Conservation (phyloP, 176 grass and related monocot genomes). For the Cymbopogon citratus region DNA sequence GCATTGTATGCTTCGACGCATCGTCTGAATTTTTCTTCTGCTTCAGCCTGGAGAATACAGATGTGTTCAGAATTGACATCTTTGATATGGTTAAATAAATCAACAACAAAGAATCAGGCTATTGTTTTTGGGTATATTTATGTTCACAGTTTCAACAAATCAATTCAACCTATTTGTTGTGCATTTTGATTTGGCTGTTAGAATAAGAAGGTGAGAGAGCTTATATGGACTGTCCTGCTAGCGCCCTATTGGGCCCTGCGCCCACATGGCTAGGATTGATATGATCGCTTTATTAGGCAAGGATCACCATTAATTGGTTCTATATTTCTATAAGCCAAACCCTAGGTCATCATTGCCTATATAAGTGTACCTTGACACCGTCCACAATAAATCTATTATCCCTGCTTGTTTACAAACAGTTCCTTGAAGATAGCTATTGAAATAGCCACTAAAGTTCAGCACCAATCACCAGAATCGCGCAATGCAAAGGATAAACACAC, state of each 20-base stretch:
- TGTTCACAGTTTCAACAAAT: neutral
- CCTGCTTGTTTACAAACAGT: neutral
- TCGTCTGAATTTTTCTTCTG: constrained; percentile 73
- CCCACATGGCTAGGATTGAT: neutral
- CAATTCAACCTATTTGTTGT: neutral
- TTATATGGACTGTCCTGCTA: neutral
- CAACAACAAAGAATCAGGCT: neutral
- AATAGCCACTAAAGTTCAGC: neutral
- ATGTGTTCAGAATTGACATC: neutral
- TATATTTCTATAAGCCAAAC: neutral
- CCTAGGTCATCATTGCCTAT: neutral
- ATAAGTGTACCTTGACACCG: neutral
- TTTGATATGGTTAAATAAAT: neutral
- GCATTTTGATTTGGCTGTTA: neutral
- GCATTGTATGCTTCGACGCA: constrained; percentile 55
- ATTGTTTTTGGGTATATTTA: neutral
- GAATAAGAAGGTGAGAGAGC: neutral
- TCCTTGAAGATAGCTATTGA: neutral
- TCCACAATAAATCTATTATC: neutral
- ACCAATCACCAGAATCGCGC: neutral
- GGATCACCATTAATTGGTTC: neutral
- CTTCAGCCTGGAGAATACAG: constrained; percentile 32
- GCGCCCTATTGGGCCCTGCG: neutral
- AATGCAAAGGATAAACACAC: neutral
- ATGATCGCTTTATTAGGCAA: neutral